Percentiles rank a stretch among this genome's conserved stretches.
These are phyloP conservation scores for Ramaria rubella DNA, from an alignment of 768 basidiomycete genomes.

Conservation along the genomic window DNA sequence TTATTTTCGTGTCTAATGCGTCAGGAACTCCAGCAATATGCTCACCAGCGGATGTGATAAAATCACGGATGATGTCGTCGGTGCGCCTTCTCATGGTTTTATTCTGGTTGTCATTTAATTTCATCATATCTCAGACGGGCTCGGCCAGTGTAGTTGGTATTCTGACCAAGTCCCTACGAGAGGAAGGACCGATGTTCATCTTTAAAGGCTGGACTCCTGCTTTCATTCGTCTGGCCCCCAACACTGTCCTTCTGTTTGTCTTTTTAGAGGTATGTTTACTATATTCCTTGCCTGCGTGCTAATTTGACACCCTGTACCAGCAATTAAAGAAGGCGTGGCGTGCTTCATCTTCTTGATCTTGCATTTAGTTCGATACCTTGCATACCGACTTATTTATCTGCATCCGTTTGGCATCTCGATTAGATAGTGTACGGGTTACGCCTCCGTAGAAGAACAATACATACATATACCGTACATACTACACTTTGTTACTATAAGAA, in stretches of 20 bases:
- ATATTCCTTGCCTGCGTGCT: background rate
- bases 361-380: background rate
- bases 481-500: too few species aligned
- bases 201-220: constrained; percentile 91
- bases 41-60: constrained; percentile 71
- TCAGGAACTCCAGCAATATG: constrained; percentile 51
- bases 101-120: constrained; percentile 6
- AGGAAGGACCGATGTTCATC: constrained; percentile 72
- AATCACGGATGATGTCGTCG: constrained; percentile 71
- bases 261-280: constrained; percentile 63
- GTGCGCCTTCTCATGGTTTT: constrained; percentile 33
- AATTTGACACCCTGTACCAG: constrained; percentile 28
- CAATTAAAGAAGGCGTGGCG: constrained; percentile 68
- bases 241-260: constrained; percentile 79
- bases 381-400: background rate
- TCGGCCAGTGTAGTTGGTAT: constrained; percentile 44
- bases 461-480: too few species aligned
- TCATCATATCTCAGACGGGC: constrained; percentile 36
- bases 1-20: background rate
- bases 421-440: background rate
- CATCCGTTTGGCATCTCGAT: background rate
- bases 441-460: too few species aligned
- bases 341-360: background rate
- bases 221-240: constrained; percentile 76
- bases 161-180: constrained; percentile 50